Conservation (phyloP, 23 red algal species). For the Gracilariopsis chorda region DNA sequence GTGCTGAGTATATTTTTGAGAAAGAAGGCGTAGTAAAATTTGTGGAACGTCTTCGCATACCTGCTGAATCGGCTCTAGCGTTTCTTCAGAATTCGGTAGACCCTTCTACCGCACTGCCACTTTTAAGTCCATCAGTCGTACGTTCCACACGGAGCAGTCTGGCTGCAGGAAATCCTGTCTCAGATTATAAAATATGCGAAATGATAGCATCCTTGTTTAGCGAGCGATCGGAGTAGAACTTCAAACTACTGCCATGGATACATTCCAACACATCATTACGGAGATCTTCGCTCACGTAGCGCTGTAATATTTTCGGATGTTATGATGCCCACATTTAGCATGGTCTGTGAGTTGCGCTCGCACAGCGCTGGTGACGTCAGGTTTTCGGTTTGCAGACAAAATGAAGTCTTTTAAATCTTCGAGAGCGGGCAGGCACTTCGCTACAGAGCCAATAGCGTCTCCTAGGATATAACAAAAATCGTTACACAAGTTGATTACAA, state of each 20-base stretch:
- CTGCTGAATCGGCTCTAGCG: not conserved
- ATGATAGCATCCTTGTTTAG: not conserved
- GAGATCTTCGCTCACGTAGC: conserved; percentile 58
- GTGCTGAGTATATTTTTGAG: not conserved
- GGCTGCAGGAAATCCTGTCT: not conserved
- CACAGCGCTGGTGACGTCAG: conserved; percentile 32
- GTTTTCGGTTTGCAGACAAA: conserved; percentile 56
- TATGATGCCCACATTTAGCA: conserved; percentile 57
- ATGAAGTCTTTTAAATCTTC: conserved; percentile 75
- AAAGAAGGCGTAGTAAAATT: not conserved
- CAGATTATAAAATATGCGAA: not conserved
- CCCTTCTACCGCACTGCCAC: not conserved
- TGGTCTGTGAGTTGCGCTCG: conserved; percentile 51
- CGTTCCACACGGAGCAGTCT: not conserved
- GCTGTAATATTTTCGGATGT: conserved; percentile 76
- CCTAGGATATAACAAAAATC: conserved; percentile 40
- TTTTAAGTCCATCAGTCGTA: not conserved
- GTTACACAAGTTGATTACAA: conserved; percentile 26
- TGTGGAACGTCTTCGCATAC: not conserved
- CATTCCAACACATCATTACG: not conserved
- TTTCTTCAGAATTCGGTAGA: not conserved
- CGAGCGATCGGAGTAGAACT: not conserved
- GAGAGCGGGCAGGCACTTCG: conserved; percentile 53
- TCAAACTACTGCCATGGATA: not conserved
- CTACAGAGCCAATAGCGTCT: conserved; percentile 34